Evolutionary conservation across 306 rosid genomes (phyloP), one percentile per base, ranked within the genome.

Genomic region (Casuarina cunninghamiana): DNA sequence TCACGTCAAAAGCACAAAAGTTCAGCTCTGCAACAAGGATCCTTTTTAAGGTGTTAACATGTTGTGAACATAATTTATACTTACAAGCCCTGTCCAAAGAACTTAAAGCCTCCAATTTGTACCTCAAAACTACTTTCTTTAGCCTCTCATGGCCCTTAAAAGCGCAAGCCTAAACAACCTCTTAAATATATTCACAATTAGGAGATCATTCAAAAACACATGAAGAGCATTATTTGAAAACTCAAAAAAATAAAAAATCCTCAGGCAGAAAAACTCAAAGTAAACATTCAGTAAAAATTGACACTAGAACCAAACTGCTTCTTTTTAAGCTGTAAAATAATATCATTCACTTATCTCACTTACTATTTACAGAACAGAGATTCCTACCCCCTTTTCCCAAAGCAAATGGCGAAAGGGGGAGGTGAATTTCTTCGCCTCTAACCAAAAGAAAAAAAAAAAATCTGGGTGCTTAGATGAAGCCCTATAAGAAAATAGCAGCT

Each of bases 391-490:
- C 71, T 26, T 5, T 46, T 48, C 49, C 13, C 32, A 84, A 84
- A 88, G 78, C 84, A 83, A 84, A 77, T 80, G 80, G 88, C 68
- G 61, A 43, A 39, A 17, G n/a, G 42, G 11, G 50, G n/a, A 67
- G 17, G 46, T 41, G 3, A 67, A 42, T 46, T 67, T 66, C n/a
- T 42, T 32, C 7, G 8, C 39, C 15, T 66, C 49, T 66, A 32
- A 19, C 85, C 86, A 82, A 77, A 77, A 81, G 79, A 77, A 82
- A 75, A 86, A 69, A 71, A 37, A 75, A 80, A 75, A 80, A 82
- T 82, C 80, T 80, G 80, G 79, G 82, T 72, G 69, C 81, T 80
- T 84, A 82, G 81, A 84, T 26, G 82, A 87, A 80, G 79, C 87
- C 80, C 83, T 71, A 83, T 81, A 53, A 78, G 80, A 84, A 79